These are phyloP conservation scores for Leccinum longicurvipes DNA, from an alignment of 768 basidiomycete species.

Conservation along the genomic window DNA sequence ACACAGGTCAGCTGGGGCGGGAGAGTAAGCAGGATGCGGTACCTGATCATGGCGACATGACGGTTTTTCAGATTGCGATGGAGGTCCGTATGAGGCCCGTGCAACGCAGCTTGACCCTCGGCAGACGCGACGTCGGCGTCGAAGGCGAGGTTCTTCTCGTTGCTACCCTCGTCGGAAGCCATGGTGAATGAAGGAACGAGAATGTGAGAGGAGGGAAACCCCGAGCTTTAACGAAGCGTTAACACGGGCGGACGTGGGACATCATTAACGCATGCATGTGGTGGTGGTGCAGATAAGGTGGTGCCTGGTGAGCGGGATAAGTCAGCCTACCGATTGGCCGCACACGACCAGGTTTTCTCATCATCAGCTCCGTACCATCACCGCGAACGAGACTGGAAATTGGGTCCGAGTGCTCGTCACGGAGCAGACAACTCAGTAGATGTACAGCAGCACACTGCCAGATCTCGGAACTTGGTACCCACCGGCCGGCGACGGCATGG, in stretches of 20 bases:
- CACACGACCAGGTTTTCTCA: not conserved
- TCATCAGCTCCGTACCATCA: too few species aligned
- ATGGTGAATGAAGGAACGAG: constrained; percentile 6
- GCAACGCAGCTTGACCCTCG: constrained; percentile 6
- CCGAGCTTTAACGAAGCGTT: not conserved
- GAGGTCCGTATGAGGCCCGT: constrained; percentile 9
- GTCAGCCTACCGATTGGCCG: too few species aligned
- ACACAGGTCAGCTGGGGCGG: not conserved
- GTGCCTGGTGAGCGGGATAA: not conserved
- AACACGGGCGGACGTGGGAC: not conserved
- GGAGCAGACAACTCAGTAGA: not conserved
- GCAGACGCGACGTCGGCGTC: constrained; percentile 4
- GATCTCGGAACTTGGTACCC: too few species aligned
- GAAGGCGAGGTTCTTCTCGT: not conserved
- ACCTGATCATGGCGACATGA: constrained; percentile 38
- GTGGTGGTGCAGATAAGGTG: not conserved
- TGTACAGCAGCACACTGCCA: too few species aligned
- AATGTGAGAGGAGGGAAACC: not conserved
- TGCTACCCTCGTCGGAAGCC: constrained; percentile 1
- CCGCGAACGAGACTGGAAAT: not conserved
- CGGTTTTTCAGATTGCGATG: constrained; percentile 32
- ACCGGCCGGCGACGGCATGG: too few species aligned
- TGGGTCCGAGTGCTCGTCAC: not conserved
- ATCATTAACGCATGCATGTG: not conserved
- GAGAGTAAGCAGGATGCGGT: too few species aligned